Conservation (phyloP, 2,329 filamentous ascomycete species). For the Colletotrichum spinosum region DNA sequence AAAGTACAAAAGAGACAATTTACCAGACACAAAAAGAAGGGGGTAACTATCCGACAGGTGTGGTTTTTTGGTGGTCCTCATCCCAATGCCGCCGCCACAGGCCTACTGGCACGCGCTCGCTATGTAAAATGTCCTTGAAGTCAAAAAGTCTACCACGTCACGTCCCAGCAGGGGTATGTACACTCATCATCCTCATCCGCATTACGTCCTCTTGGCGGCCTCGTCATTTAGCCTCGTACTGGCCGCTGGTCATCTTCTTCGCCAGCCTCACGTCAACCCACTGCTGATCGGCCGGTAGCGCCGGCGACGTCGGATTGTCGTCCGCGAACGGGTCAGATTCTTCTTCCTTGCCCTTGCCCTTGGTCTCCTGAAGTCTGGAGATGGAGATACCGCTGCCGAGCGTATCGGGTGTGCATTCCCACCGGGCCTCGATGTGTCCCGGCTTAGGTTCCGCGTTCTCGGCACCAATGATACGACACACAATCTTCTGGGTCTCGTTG, state of each 20-base stretch:
- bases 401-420: conserved; percentile 68
- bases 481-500: conserved; percentile 77
- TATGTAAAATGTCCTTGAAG: conserved; percentile 35
- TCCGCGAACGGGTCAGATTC: conserved; percentile 78
- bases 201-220: conserved; percentile 26
- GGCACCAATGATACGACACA: conserved; percentile 82
- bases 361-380: conserved; percentile 61
- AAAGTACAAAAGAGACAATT: conserved; percentile 2
- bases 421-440: conserved; percentile 84
- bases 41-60: conserved; percentile 10
- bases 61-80: conserved; percentile 3
- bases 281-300: conserved; percentile 44
- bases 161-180: conserved; percentile 27
- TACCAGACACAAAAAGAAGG: conserved; percentile 18
- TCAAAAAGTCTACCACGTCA: conserved; percentile 24
- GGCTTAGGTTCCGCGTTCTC: conserved; percentile 77
- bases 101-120: conserved; percentile 30
- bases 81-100: conserved; percentile 3
- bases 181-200: conserved; percentile 16
- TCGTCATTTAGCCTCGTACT: conserved; percentile 72
- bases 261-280: conserved; percentile 77
- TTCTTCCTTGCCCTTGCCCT: conserved; percentile 64
- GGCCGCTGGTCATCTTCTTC: conserved; percentile 79
- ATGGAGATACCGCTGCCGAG: conserved; percentile 76
- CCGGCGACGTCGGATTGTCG: conserved; percentile 40